These are phyloP conservation scores for Epichloe sibirici DNA, from an alignment of 2,329 filamentous ascomycete genomes.

Conservation along the genomic window DNA sequence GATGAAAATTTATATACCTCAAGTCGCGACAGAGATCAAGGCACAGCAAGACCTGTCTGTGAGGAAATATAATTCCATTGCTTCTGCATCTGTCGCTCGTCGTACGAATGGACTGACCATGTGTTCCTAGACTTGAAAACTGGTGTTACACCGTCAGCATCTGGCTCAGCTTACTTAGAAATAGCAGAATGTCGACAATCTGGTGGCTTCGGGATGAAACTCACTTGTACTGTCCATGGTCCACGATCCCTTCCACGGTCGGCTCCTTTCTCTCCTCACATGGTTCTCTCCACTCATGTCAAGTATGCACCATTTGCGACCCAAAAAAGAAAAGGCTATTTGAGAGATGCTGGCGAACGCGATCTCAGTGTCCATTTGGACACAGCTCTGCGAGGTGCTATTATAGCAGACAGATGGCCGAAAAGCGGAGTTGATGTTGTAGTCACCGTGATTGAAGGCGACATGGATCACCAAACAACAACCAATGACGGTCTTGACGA, in stretches of 20 bases:
- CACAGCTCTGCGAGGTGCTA: slow-evolving; percentile 74
- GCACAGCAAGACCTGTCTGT: slow-evolving; percentile 55
- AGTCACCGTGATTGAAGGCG: slow-evolving; percentile 84
- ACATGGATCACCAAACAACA: slow-evolving; percentile 55
- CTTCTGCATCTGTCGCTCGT: background rate
- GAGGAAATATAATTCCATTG: slow-evolving; percentile 5
- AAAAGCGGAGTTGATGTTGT: slow-evolving; percentile 96
- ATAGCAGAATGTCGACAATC: slow-evolving; percentile 38
- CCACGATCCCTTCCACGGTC: slow-evolving; percentile 82
- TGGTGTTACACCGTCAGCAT: slow-evolving; percentile 82
- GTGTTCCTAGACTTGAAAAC: slow-evolving; percentile 64
- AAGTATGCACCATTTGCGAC: slow-evolving; percentile 96
- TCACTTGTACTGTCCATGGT: slow-evolving; percentile 87
- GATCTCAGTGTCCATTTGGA: slow-evolving; percentile 87
- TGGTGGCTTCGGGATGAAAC: slow-evolving; percentile 61
- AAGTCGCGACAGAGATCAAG: slow-evolving; percentile 41
- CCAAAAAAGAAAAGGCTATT: slow-evolving; percentile 67
- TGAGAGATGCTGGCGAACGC: slow-evolving; percentile 74
- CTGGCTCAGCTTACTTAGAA: slow-evolving; percentile 81
- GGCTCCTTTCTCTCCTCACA: slow-evolving; percentile 81
- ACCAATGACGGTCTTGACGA: slow-evolving; percentile 44
- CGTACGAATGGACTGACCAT: background rate
- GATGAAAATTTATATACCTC: slow-evolving; percentile 36
- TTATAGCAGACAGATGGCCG: slow-evolving; percentile 94
- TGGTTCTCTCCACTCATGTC: slow-evolving; percentile 83